Conservation (phyloP, 108 stramenopile species). For the Cyclotella cryptica region DNA sequence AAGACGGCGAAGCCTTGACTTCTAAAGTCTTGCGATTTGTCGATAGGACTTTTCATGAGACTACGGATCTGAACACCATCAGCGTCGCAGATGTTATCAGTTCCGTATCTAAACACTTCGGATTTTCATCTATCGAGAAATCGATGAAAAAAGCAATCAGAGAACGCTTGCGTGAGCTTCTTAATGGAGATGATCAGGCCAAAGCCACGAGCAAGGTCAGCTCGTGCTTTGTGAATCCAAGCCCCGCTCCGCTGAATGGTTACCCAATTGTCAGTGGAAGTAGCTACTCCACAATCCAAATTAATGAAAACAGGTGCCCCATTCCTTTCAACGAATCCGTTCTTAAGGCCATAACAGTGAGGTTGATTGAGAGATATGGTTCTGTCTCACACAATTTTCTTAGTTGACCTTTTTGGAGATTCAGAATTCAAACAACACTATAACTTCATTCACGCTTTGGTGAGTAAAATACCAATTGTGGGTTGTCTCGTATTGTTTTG, state of each 20-base stretch:
- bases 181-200: not conserved
- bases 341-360: slow-evolving; percentile 27
- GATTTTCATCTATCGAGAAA: not conserved
- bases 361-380: slow-evolving; percentile 38
- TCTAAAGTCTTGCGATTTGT: not conserved
- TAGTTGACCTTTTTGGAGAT: not conserved
- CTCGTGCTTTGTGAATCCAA: too few species aligned
- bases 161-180: not conserved
- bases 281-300: slow-evolving; percentile 1
- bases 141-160: not conserved
- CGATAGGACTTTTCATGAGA: not conserved
- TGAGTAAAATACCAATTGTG: too few species aligned
- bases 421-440: not conserved
- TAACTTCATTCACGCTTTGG: not conserved
- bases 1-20: not conserved
- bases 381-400: not conserved
- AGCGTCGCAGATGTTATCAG: not conserved
- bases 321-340: slow-evolving; percentile 20
- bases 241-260: too few species aligned
- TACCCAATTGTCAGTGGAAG: not conserved
- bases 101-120: not conserved
- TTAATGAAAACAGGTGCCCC: not conserved
- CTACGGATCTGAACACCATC: too few species aligned
- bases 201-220: not conserved
- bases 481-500: too few species aligned